A percentile compares a stretch with the other conserved stretches of the same genome.
Evolutionary conservation across 129 eudicot species (phyloP).

Genomic region (Helianthus annuus): HanXRQr2.0-SUNRISE NC_035446.2:90416407-90416906

Average conservation of each 20-base stretch:
- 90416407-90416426: no score
- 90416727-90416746: conserved; percentile 7
- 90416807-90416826: conserved; percentile 69
- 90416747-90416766: not conserved
- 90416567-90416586: no score
- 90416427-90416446: no score
- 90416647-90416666: conserved; percentile 58
- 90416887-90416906: conserved; percentile 81
- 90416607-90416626: no score
- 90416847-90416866: conserved; percentile 74
- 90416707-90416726: conserved; percentile 39
- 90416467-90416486: no score
- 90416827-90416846: conserved; percentile 68
- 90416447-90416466: no score
- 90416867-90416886: conserved; percentile 70
- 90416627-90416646: no score
- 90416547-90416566: no score
- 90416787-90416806: conserved; percentile 29
- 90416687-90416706: conserved; percentile 63
- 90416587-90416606: no score
- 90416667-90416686: conserved; percentile 55
- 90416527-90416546: no score
- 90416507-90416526: no score
- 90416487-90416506: no score
- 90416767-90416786: not conserved